Conservation (phyloP, 768 basidiomycete species). For the Termitomyces sp. region DNA sequence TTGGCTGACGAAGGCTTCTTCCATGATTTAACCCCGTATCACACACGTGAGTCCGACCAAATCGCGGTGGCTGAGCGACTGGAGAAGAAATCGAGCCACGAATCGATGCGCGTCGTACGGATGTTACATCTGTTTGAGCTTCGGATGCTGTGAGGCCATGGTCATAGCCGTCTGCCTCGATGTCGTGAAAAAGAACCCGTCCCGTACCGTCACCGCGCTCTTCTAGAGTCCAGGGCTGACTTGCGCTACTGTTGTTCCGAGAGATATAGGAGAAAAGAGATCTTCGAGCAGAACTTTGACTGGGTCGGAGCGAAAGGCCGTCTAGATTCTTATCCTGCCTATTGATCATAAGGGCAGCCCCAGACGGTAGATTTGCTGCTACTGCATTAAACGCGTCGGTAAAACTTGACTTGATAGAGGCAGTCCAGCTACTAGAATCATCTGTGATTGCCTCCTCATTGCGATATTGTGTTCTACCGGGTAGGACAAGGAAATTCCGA, state of each 20-base stretch:
- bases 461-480: constrained; percentile 15
- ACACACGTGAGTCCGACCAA: constrained; percentile 3
- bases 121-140: not conserved
- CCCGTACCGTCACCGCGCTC: constrained; percentile 32
- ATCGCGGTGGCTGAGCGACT: constrained; percentile 11
- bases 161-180: constrained; percentile 9
- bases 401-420: constrained; percentile 35
- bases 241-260: constrained; percentile 12
- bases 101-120: constrained; percentile 7
- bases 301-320: constrained; percentile 18
- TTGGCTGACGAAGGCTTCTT: not conserved
- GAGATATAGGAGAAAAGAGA: constrained; percentile 10
- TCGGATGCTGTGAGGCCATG: not conserved
- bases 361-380: constrained; percentile 31
- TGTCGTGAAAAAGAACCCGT: constrained; percentile 28
- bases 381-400: constrained; percentile 45
- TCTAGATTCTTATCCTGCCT: constrained; percentile 12
- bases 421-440: constrained; percentile 31
- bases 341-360: constrained; percentile 4
- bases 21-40: constrained; percentile 2
- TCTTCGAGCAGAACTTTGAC: constrained; percentile 13
- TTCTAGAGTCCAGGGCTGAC: constrained; percentile 33
- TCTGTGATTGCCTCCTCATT: not conserved
- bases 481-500: constrained; percentile 20
- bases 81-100: constrained; percentile 12